Evolutionary conservation across 192 early-diverging fungal genomes (phyloP), one percentile per base, ranked within the genome.

Genomic region (Kappamyces sp.): DNA sequence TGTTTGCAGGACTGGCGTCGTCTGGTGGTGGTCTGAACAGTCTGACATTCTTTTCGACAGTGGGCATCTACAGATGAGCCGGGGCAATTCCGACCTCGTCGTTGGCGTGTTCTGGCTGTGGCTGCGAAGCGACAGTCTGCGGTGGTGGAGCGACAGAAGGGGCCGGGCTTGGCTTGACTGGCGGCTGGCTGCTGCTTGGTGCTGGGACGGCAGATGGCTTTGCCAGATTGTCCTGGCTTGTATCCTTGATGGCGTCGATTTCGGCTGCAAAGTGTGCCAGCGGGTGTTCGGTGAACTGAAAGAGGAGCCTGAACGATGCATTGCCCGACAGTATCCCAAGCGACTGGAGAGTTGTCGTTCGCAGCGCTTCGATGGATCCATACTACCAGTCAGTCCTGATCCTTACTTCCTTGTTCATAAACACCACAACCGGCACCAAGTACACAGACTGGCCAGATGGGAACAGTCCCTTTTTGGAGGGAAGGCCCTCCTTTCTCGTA

Each of bases 311-410:
- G 60, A 92, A 73, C 38, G 87, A 71, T 4, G 76, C 75, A 60
- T 81, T 86, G 40, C 88, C 90, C 39, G 76, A 71, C 2, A 74
- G 68, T 12, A 92, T 62, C 8, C 90, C 91, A 32, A 83, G 78
- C 37, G 79, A 74, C 35, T 80, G 74, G 5, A 94, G 65, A 44
- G 87, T 86, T 0, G 87, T 91, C 3, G 69, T 64, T 65, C 86
- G 77, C 60, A 94, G 66, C 32, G 64, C 62, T 10, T 71, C 62
- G 46, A 83, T 77, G 0, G 82, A 74, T 0, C 76, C 55, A 54
- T 79, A 86, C 75, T 90, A 69, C 3, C 35, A 2, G 51, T 6
- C 13, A 44, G 33, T 40, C 31, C 5, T 10, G 4, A 12, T 23
- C 23, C 23, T 23, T 68, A 86, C 84, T 76, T 88, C 87, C 34